Evolutionary conservation across 805 yeast genomes (phyloP).

Genomic region (Metschnikowia rubicola): DNA sequence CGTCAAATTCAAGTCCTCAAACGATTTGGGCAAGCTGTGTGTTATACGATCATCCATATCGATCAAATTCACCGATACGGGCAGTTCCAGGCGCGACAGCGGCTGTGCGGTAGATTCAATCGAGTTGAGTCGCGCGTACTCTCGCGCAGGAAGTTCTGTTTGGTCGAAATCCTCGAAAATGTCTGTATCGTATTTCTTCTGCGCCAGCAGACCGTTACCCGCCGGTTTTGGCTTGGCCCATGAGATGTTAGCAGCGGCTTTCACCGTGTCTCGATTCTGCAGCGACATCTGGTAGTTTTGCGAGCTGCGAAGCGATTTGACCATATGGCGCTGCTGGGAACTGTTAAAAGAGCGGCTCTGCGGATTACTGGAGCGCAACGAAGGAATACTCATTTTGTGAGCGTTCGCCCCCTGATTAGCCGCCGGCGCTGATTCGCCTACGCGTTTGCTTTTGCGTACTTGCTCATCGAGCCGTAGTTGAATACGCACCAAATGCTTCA

Average conservation of each 20-base stretch:
- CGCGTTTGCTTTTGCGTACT: slow-evolving; percentile 10
- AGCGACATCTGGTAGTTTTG: slow-evolving; percentile 15
- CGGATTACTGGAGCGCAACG: slow-evolving; percentile 20
- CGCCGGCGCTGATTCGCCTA: slow-evolving; percentile 3
- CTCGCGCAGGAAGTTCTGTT: slow-evolving; percentile 21
- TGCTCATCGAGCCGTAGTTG: slow-evolving; percentile 40
- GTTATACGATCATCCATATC: slow-evolving; percentile 52
- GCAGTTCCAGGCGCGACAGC: slow-evolving; percentile 2
- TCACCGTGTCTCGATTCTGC: slow-evolving; percentile 18
- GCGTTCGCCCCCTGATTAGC: not conserved
- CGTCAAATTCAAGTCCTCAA: slow-evolving; percentile 23
- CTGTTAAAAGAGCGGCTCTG: slow-evolving; percentile 14
- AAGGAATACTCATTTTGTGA: slow-evolving; percentile 26
- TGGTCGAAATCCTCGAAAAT: slow-evolving; percentile 41
- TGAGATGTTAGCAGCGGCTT: slow-evolving; percentile 16
- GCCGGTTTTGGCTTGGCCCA: slow-evolving; percentile 13
- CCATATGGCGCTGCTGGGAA: slow-evolving; percentile 24
- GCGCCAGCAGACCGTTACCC: not conserved
- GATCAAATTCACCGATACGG: slow-evolving; percentile 51
- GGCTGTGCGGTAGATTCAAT: slow-evolving; percentile 8
- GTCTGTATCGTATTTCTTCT: slow-evolving; percentile 16
- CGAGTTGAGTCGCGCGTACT: slow-evolving; percentile 27
- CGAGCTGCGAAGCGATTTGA: slow-evolving; percentile 16
- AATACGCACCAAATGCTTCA: slow-evolving; percentile 39
- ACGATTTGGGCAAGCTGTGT: slow-evolving; percentile 12